Base-by-base conservation (phyloP, 1,284 basidiomycete species). In the Xanthoconium separans region DNA sequence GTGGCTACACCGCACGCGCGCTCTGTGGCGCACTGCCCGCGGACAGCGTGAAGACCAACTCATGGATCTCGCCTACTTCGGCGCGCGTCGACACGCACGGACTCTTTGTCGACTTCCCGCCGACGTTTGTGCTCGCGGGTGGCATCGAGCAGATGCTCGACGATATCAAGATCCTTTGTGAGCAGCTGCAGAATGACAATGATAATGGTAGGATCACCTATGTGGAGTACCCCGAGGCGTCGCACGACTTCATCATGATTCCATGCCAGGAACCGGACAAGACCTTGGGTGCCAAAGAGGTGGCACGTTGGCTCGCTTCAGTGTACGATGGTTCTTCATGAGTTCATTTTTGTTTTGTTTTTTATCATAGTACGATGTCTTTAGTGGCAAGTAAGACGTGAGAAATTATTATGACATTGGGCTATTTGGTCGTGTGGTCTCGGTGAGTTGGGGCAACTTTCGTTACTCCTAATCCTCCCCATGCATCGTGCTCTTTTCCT, bases 271-370 rank as follows among this genome's bases (percentile, higher is more conserved):
- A 36, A 24, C 49, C 49, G 4, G 49, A 44, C 20, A 50, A 44
- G 49, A 37, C 49, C 24, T 41, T 43, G 33, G 30, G 48, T 18
- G 48, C 48, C 20, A 50, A 27, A 33, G 48, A 50, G 40, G 48
- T 50, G 30, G 48, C 48, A 10, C n/a, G n/a, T n/a, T n/a, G n/a
- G n/a, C n/a, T n/a, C n/a, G n/a, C n/a, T n/a, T n/a, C n/a, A n/a
- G n/a, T n/a, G n/a, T n/a, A n/a, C n/a, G n/a, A n/a, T n/a, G n/a
- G n/a, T n/a, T n/a, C n/a, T n/a, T n/a, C n/a, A n/a, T n/a, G n/a
- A n/a, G n/a, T n/a, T n/a, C n/a, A n/a, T n/a, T n/a, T n/a, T n/a
- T n/a, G n/a, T n/a, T n/a, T n/a, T n/a, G n/a, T n/a, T n/a, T n/a
- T n/a, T n/a, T n/a, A n/a, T 2, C 4, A 22, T 22, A 22, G 22